Conservation (phyloP, 495 filamentous ascomycete genomes). For the Tuber umbilicatum region DNA sequence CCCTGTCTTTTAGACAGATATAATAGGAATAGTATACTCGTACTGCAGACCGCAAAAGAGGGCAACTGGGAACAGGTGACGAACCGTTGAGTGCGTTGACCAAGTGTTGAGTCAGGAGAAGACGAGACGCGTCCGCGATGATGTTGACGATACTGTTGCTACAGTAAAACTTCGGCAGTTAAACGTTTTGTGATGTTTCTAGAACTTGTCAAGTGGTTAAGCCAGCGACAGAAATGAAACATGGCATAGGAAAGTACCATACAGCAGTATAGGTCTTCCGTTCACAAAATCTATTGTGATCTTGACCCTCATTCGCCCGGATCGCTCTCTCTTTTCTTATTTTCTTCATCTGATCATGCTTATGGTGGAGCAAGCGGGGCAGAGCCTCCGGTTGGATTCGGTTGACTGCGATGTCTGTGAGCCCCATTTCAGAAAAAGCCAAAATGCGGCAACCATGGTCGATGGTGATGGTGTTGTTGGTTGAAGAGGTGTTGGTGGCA, state of each 20-base stretch:
- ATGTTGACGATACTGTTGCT: slow-evolving; percentile 20
- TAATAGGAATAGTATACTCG: slow-evolving; percentile 22
- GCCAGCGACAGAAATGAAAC: not conserved
- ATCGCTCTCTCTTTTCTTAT: not conserved
- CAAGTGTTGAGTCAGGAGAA: slow-evolving; percentile 29
- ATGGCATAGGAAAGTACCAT: not conserved
- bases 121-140: slow-evolving; percentile 22
- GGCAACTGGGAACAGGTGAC: slow-evolving; percentile 17
- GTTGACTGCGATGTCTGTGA: not conserved
- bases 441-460: not conserved
- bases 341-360: not conserved
- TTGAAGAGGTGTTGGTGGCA: not conserved
- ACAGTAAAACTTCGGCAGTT: not conserved
- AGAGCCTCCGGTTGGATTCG: not conserved
- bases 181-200: slow-evolving; percentile 1
- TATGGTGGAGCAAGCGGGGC: not conserved
- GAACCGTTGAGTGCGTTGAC: slow-evolving; percentile 20
- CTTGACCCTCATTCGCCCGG: not conserved
- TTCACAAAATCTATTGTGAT: not conserved
- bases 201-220: not conserved
- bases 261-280: not conserved
- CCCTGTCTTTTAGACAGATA: slow-evolving; percentile 16
- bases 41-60: slow-evolving; percentile 25
- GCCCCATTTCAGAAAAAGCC: not conserved
- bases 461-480: not conserved